Evolutionary conservation across 163 green algal species (phyloP).

Genomic region (Scenedesmus sp.): DNA sequence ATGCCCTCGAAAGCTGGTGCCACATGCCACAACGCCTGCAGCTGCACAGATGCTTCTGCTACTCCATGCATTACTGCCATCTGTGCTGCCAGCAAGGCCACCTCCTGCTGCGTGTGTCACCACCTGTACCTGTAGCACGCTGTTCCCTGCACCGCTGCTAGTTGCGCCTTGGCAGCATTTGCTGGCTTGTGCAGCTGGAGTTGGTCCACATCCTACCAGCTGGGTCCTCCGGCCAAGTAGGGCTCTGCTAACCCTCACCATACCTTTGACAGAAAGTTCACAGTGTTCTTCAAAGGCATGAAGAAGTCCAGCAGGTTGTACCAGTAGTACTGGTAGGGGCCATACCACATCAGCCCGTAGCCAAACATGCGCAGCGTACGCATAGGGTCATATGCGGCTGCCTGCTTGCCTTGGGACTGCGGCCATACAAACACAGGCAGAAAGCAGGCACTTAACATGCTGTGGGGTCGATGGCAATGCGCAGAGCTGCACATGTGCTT

Average conservation of each 20-base stretch:
- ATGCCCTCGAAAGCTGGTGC: too few species aligned
- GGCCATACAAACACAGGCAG: not conserved
- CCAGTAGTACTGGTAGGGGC: slow-evolving; percentile 85
- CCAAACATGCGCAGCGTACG: slow-evolving; percentile 80
- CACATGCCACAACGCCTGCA: not conserved
- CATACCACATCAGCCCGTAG: slow-evolving; percentile 87
- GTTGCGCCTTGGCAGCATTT: not conserved
- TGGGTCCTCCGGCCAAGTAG: not conserved
- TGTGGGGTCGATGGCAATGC: not conserved
- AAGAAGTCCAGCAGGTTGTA: slow-evolving; percentile 81
- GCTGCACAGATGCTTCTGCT: not conserved
- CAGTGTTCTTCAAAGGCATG: slow-evolving; percentile 72
- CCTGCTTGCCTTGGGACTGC: slow-evolving; percentile 10
- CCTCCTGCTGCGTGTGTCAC: too few species aligned
- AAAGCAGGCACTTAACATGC: not conserved
- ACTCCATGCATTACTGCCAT: not conserved
- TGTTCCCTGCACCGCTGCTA: too few species aligned
- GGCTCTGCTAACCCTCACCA: not conserved
- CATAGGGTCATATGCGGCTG: slow-evolving; percentile 61
- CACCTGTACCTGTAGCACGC: too few species aligned
- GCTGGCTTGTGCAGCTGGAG: not conserved
- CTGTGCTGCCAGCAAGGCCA: too few species aligned
- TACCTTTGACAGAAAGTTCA: slow-evolving; percentile 83
- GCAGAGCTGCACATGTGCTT: not conserved
- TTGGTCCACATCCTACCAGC: too few species aligned